Evolutionary conservation across 768 basidiomycete genomes (phyloP), one percentile per base, ranked within the genome.

Genomic region (Rossbeevera mucosa): DNA sequence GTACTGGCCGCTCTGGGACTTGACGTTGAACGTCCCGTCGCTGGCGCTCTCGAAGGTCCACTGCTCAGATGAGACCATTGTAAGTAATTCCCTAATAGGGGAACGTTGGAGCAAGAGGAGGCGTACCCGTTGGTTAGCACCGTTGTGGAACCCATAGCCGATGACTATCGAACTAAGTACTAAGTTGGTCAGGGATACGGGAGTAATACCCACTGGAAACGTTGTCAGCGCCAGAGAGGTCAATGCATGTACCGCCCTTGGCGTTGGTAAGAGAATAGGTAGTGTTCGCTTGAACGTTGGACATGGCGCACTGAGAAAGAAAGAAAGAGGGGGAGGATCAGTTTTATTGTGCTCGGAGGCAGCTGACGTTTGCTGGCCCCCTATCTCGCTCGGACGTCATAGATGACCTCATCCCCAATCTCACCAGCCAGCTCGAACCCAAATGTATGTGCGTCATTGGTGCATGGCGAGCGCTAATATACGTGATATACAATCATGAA

Each of bases 221-320:
- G 52, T 78, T 73, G 60, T 83, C 81, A 7, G 52, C 69, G 3
- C 75, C 80, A 16, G 82, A 83, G 51, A 84, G 72, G 59, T 85
- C 81, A 22, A 82, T 56, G 24, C 73, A 78, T 5, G 77, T 83
- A 3, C 74, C 74, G 7, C 74, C 70, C 64, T 80, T 76, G 59
- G 66, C 72, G 65, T 85, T 85, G 36, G 62, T 69, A 58, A 85
- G 72, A 29, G 57, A 71, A 68, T 79, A 83, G 0, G 59, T 70
- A 14, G 31, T 50, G 18, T 78, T 76, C 14, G 53, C 59, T 55
- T 69, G 61, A 46, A 76, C 54, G 58, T 14, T 30, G 31, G 59
- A 8, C 68, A 69, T 68, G 0, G 18, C 40, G 31, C 2, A 29
- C 40, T 41, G 25, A 18, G 18, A 16, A 41, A 33, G 29, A 5